Base-by-base conservation (phyloP, 192 early-diverging fungal genomes). In the Backusella morwellensis region DNA sequence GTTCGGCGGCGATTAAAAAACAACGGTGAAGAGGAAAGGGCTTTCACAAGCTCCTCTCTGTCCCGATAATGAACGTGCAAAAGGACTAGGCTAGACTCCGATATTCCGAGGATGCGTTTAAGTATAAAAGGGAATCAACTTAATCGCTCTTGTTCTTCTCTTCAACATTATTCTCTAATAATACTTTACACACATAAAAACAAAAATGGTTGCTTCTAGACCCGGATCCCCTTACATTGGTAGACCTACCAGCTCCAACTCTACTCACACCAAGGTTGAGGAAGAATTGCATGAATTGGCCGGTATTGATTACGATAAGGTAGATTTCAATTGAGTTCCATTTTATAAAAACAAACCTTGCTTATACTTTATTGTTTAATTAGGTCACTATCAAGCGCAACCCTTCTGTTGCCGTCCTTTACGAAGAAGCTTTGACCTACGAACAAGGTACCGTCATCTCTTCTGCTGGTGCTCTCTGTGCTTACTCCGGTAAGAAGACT, bases 401-500 rank as follows among this genome's bases (percentile, higher is more conserved):
- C 77, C 84, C 42, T 44, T 44, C 42, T 14, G 42, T 44, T 44
- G 42, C 42, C 42, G 42, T 44, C 15, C 42, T 44, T 44, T 44
- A 44, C 42, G 42, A 44, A 44, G 42, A 44, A 44, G 42, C 42
- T 14, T 44, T 44, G 42, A 84, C 83, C 73, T 83, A 92, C 86
- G 95, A 97, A 85, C 71, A 74, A 15, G 96, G 96, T 34, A 93
- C 96, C 29, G 91, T 88, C 77, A 86, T 98, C 77, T 96, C 97
- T 44, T 91, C 94, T 11, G 79, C 91, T 72, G 97, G 97, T 68
- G 97, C 97, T 14, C 90, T 98, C 69, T 92, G 93, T 70, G 91
- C 96, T 35, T 89, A 87, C 75, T 97, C 95, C 5, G 96, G 95
- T 67, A 87, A 88, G 75, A 98, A 98, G 90, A 97, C 89, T 26